phyloP scores from a whole-genome alignment of 441 rosid species.

The Geranium incanum region DNA sequence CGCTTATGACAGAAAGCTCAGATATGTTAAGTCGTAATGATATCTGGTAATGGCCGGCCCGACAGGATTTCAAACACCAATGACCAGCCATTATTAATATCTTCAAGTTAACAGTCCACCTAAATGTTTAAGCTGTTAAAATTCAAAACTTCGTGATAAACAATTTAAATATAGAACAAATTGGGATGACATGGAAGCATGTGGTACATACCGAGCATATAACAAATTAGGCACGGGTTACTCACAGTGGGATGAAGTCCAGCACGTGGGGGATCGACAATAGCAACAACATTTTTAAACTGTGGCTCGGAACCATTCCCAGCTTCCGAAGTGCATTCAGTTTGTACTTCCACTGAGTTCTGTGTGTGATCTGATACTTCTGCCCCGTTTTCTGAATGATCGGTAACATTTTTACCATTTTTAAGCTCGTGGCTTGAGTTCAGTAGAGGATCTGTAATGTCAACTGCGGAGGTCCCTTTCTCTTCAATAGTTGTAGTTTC shows the following conservation, averaged over 20 bases:
- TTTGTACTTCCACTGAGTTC: slow-evolving; percentile 25
- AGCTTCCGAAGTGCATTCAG: slow-evolving; percentile 29
- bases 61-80: neutral
- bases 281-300: slow-evolving; percentile 80
- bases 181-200: neutral
- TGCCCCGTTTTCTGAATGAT: slow-evolving; percentile 25
- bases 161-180: neutral
- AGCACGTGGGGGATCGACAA: slow-evolving; percentile 92
- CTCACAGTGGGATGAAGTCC: slow-evolving; percentile 90
- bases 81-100: neutral
- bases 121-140: neutral
- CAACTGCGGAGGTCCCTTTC: slow-evolving; percentile 20
- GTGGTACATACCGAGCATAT: neutral
- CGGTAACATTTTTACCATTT: slow-evolving; percentile 23
- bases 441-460: slow-evolving; percentile 23
- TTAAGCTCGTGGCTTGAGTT: slow-evolving; percentile 31
- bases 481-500: slow-evolving; percentile 24
- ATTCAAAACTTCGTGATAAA: neutral
- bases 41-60: neutral
- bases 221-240: slow-evolving; percentile 12
- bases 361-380: slow-evolving; percentile 23
- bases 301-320: slow-evolving; percentile 30
- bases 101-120: neutral
- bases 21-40: neutral
- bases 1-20: neutral